A percentile compares a stretch with the other conserved stretches of the same genome.
These are phyloP conservation scores for Alternaria gaisen DNA, from an alignment of 2,329 filamentous ascomycete genomes.

Conservation along the genomic window DNA sequence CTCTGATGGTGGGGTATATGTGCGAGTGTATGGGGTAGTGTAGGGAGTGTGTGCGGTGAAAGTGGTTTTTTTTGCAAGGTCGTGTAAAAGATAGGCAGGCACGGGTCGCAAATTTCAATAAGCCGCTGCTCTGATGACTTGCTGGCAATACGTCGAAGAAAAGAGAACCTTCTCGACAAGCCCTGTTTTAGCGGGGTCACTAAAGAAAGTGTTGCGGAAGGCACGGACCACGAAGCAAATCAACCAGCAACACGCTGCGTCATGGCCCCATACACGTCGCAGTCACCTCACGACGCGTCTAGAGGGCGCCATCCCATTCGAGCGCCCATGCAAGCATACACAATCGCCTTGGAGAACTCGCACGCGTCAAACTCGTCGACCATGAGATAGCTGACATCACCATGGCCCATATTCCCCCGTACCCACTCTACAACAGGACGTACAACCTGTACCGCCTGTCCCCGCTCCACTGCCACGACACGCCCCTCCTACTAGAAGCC, in stretches of 20 bases:
- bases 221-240: slow-evolving; percentile 5
- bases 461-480: slow-evolving; percentile 60
- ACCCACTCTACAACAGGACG: slow-evolving; percentile 62
- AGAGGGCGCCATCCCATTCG: not conserved
- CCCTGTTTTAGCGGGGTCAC: slow-evolving; percentile 24
- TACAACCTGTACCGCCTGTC: slow-evolving; percentile 64
- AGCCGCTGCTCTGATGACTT: slow-evolving; percentile 13
- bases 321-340: not conserved
- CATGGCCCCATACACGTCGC: slow-evolving; percentile 13
- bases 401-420: slow-evolving; percentile 50
- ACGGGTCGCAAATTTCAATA: slow-evolving; percentile 18
- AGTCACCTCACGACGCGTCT: slow-evolving; percentile 12
- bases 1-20: slow-evolving; percentile 42
- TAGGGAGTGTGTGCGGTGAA: slow-evolving; percentile 18
- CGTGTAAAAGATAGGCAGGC: slow-evolving; percentile 14
- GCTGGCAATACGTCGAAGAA: slow-evolving; percentile 12
- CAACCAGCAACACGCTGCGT: slow-evolving; percentile 20
- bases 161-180: slow-evolving; percentile 31
- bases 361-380: not conserved
- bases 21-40: slow-evolving; percentile 26
- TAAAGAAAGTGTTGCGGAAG: slow-evolving; percentile 8
- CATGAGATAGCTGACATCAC: slow-evolving; percentile 9
- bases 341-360: not conserved
- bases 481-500: slow-evolving; percentile 46
- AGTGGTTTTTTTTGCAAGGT: slow-evolving; percentile 3